A percentile compares a stretch with the other conserved stretches of the same genome.
Conservation (phyloP, 345 rosid species). For the Hypericum androsaemum region DNA sequence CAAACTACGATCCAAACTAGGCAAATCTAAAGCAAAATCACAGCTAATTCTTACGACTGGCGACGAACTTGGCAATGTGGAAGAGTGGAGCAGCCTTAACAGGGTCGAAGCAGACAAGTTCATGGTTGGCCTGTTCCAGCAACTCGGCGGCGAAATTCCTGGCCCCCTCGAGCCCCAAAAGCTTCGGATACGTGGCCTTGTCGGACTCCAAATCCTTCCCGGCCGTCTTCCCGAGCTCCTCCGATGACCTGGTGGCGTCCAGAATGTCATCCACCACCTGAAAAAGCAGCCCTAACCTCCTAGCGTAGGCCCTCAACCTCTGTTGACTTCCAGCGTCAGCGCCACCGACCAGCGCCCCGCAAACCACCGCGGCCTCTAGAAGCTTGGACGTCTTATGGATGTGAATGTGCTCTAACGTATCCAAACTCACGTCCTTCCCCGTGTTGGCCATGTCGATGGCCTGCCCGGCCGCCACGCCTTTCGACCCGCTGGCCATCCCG, state of each 20-base stretch:
- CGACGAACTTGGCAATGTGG: not conserved
- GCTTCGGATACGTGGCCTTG: not conserved
- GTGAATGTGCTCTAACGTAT: constrained; percentile 28
- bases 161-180: constrained; percentile 1
- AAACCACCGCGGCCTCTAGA: constrained; percentile 1
- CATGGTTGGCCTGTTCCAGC: not conserved
- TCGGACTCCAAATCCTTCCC: not conserved
- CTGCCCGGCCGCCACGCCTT: constrained; percentile 52
- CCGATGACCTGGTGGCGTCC: not conserved
- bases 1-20: too few species aligned
- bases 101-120: not conserved
- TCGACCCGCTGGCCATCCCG: constrained; percentile 34
- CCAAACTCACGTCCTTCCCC: constrained; percentile 27
- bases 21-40: not conserved
- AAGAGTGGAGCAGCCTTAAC: constrained; percentile 2
- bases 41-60: not conserved
- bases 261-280: not conserved
- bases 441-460: constrained; percentile 39
- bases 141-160: not conserved
- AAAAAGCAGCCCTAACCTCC: not conserved
- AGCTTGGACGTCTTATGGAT: not conserved
- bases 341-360: not conserved
- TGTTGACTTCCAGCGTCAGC: not conserved
- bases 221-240: not conserved
- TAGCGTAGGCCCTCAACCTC: not conserved